Evolutionary conservation across 164 flowering plant species (phyloP).

Genomic region (Hamamelis virginiana): DNA sequence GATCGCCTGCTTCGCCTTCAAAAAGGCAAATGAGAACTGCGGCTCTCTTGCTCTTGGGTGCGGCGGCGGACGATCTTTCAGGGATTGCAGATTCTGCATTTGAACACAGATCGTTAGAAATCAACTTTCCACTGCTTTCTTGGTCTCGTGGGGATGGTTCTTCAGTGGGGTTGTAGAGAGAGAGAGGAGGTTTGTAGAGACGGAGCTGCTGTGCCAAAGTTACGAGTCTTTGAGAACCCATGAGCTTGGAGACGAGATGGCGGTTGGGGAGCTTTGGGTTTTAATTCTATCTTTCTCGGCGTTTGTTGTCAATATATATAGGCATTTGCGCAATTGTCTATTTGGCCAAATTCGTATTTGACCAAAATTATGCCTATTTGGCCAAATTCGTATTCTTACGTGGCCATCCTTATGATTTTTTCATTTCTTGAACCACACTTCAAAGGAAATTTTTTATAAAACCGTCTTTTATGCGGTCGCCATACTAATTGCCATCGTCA

Average conservation of each 20-base stretch:
- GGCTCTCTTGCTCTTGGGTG: constrained; percentile 2
- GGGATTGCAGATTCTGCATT: neutral
- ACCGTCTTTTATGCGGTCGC: too few relatives aligned
- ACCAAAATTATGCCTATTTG: too few relatives aligned
- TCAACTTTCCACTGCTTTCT: neutral
- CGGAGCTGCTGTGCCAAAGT: neutral
- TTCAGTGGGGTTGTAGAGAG: neutral
- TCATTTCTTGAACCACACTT: too few relatives aligned
- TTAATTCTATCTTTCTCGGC: too few relatives aligned
- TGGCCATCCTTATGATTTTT: too few relatives aligned
- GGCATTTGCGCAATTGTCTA: too few relatives aligned
- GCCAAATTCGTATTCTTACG: too few relatives aligned
- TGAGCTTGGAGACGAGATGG: neutral
- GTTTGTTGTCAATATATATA: too few relatives aligned
- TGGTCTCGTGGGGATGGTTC: neutral
- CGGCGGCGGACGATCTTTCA: constrained; percentile 1
- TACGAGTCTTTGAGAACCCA: neutral
- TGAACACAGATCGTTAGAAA: neutral
- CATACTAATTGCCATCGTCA: too few relatives aligned
- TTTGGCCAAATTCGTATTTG: too few relatives aligned
- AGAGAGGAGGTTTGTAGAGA: neutral
- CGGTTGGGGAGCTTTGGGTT: too few relatives aligned
- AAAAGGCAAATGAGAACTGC: constrained; percentile 6
- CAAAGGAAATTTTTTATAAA: too few relatives aligned
- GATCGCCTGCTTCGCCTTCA: constrained; percentile 3